These are phyloP conservation scores for Xylariaceae sp. DNA, from an alignment of 2,329 filamentous ascomycete species.

Conservation along the genomic window DNA sequence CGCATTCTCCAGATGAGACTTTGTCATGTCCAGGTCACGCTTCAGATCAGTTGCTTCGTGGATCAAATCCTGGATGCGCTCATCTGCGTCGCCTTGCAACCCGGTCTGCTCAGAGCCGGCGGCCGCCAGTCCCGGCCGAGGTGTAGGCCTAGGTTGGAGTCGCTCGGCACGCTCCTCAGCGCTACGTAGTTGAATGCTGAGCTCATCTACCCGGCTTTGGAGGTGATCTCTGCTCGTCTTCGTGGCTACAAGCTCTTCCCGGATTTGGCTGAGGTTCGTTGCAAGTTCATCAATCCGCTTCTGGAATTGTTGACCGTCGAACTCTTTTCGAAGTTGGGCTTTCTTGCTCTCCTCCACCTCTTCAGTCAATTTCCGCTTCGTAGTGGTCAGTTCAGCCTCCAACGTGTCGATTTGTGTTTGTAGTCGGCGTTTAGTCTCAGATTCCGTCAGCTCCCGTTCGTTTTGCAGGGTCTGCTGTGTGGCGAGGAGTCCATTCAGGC, in stretches of 20 bases:
- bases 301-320: conserved; percentile 78
- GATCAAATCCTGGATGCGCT: conserved; percentile 69
- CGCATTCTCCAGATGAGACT: conserved; percentile 71
- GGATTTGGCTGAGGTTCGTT: conserved; percentile 66
- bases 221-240: conserved; percentile 88
- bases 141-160: conserved; percentile 70
- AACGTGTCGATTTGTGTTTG: conserved; percentile 71
- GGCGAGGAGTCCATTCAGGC: conserved; percentile 73
- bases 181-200: conserved; percentile 79
- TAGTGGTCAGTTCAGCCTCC: conserved; percentile 68
- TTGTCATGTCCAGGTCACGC: conserved; percentile 75
- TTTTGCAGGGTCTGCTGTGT: conserved; percentile 86
- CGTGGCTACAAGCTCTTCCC: conserved; percentile 77
- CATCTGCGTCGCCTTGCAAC: conserved; percentile 46
- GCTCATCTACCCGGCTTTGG: conserved; percentile 79
- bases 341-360: conserved; percentile 83
- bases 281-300: conserved; percentile 91
- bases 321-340: conserved; percentile 75
- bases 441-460: conserved; percentile 78
- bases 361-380: conserved; percentile 75
- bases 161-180: conserved; percentile 82
- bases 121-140: conserved; percentile 41
- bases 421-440: conserved; percentile 72
- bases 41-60: conserved; percentile 81
- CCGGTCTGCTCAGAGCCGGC: conserved; percentile 32